phyloP scores from a whole-genome alignment of 345 rosid genomes.

The Heritiera littoralis region DNA sequence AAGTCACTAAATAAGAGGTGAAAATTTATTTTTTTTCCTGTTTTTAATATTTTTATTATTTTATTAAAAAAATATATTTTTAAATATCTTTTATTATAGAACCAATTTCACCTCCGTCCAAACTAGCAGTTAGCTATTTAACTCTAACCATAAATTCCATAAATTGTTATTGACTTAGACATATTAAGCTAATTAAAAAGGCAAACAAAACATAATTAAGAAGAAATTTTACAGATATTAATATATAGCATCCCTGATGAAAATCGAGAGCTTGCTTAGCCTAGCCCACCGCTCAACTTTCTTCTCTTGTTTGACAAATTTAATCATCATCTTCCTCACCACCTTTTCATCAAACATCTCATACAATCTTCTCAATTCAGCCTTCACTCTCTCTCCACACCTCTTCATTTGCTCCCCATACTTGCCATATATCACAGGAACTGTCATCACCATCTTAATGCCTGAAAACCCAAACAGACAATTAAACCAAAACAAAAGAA shows the following conservation, averaged over 20 bases:
- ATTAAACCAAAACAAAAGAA: background rate
- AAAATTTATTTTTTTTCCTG: no score
- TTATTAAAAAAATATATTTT: no score
- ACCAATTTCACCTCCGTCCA: no score
- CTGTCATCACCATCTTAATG: constrained; percentile 33
- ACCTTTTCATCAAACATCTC: constrained; percentile 33
- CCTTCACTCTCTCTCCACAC: constrained; percentile 20
- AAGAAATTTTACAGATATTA: background rate
- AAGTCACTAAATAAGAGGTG: no score
- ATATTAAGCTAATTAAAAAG: no score
- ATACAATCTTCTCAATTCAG: constrained; percentile 22
- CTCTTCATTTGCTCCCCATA: constrained; percentile 34
- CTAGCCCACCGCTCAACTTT: constrained; percentile 21
- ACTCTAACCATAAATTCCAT: no score
- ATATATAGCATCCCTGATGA: no score
- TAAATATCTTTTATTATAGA: no score
- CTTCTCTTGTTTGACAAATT: constrained; percentile 28
- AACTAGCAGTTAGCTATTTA: no score
- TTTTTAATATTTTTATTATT: no score
- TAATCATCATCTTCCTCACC: constrained; percentile 29
- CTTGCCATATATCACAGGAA: constrained; percentile 35
- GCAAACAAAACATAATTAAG: background rate
- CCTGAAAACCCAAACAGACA: constrained; percentile 25
- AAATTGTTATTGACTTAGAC: no score
- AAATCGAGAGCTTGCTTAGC: no score